Percentiles rank a stretch among this genome's conserved stretches.
Conservation (phyloP, 2,329 filamentous ascomycete genomes). For the Fusarium brevicatenulatum region DNA sequence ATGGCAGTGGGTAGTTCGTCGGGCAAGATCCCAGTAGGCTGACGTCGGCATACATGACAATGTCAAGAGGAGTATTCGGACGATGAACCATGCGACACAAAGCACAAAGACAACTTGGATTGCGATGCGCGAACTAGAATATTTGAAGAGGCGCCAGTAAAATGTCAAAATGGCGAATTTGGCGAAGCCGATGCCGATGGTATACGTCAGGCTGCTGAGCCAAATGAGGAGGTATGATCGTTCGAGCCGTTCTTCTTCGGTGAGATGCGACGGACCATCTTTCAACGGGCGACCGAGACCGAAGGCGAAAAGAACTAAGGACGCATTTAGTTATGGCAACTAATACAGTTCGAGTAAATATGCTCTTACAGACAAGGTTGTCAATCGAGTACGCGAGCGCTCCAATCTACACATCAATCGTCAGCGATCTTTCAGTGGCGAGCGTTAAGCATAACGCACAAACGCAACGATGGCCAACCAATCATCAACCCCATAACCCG, state of each 20-base stretch:
- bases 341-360: rapidly evolving
- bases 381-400: slow-evolving; percentile 19
- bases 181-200: slow-evolving; percentile 38
- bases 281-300: slow-evolving; percentile 23
- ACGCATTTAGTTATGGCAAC: neutral
- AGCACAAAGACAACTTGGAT: slow-evolving; percentile 40
- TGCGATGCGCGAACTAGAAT: slow-evolving; percentile 40
- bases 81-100: slow-evolving; percentile 39
- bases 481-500: slow-evolving; percentile 35
- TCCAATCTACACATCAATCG: neutral
- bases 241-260: slow-evolving; percentile 7
- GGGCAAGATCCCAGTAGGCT: slow-evolving; percentile 47
- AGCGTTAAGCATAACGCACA: slow-evolving; percentile 6
- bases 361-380: slow-evolving; percentile 11
- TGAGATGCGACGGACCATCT: slow-evolving; percentile 15
- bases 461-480: slow-evolving; percentile 30
- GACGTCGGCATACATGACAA: slow-evolving; percentile 49
- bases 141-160: slow-evolving; percentile 46
- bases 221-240: slow-evolving; percentile 37
- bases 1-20: slow-evolving; percentile 38
- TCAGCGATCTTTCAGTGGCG: neutral
- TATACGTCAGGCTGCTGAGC: slow-evolving; percentile 41
- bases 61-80: slow-evolving; percentile 45
- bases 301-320: neutral
- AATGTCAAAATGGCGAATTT: slow-evolving; percentile 45